phyloP scores from a whole-genome alignment of 1,284 basidiomycete genomes.

The Papiliotrema laurentii region DNA sequence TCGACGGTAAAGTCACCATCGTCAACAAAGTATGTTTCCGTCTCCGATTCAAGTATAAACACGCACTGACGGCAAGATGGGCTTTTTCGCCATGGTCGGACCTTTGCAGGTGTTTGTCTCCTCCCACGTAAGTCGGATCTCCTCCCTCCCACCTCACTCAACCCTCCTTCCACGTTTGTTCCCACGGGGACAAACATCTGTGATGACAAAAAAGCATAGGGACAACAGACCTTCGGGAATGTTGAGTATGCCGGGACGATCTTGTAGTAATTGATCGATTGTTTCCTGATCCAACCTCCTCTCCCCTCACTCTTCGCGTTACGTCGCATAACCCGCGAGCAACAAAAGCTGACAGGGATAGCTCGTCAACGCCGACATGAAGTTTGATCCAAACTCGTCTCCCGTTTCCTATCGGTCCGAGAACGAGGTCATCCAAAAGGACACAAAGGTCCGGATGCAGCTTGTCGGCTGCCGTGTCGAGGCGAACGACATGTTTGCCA shows the following conservation, averaged over 20 bases:
- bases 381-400: constrained; percentile 87
- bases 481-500: constrained; percentile 94
- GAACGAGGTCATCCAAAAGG: constrained; percentile 90
- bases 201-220: constrained; percentile 42
- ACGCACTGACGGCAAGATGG: constrained; percentile 70
- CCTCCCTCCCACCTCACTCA: neutral
- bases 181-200: constrained; percentile 4
- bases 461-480: constrained; percentile 96
- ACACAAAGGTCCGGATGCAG: constrained; percentile 85
- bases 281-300: constrained; percentile 26
- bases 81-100: constrained; percentile 94
- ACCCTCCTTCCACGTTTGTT: constrained; percentile 1
- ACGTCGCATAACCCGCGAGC: neutral
- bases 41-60: constrained; percentile 4
- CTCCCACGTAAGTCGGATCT: constrained; percentile 67
- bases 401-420: constrained; percentile 86
- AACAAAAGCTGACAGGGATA: constrained; percentile 46
- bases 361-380: constrained; percentile 89
- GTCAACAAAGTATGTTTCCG: constrained; percentile 76
- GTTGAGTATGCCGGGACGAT: constrained; percentile 48
- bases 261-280: constrained; percentile 49
- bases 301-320: neutral
- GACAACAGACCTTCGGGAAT: constrained; percentile 33
- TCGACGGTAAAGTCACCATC: constrained; percentile 92
- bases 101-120: constrained; percentile 89